Evolutionary conservation across 1,139 yeast species (phyloP), one percentile per base, ranked within the genome.

Genomic region (Fermentozyma sake): DNA sequence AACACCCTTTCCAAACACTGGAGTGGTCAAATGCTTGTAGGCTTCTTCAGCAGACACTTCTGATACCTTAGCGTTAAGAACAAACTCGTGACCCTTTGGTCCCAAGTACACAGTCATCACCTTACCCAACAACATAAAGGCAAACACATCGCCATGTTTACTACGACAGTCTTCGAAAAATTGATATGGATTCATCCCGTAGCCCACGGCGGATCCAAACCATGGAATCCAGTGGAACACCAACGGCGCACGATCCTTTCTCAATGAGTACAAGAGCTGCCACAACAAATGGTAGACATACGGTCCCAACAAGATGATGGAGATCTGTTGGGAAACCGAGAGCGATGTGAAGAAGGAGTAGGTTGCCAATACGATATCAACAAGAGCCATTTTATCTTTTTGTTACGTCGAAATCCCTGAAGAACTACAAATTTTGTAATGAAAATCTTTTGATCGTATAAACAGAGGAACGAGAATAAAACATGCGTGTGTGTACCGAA

Each of bases 21-120:
- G 98, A 8, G 97, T 91, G 17, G 98, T 91, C 58, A 91, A 72
- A 55, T 89, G 96, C 38, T 80, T 72, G 64, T 91, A 91, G 19
- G 97, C 97, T 27, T 82, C 97, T 57, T 91, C 97, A 30, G 98
- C 98, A 35, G 89, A 79, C 16, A 89, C 97, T 45, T 87, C 95
- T 17, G 79, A 75, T 31, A 84, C 70, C 59, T 84, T 89, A 26
- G 96, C 87, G 58, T 93, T 93, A 46, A 91, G 77, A 26, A 91
- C 86, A 55, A 91, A 89, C 57, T 91, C 98, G 57, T 93, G 96
- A 40, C 98, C 98, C 60, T 85, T 84, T 43, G 97, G 96, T 27
- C 98, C 98, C 46, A 91, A 66, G 54, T 86, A 87, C 32, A 91
- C 98, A 7, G 96, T 89, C 95, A 91, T 87, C 27, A 79, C 82